A percentile compares a stretch with the other conserved stretches of the same genome.
These are phyloP conservation scores for Penicillium sp. DNA, from an alignment of 2,329 filamentous ascomycete genomes.

Conservation along the genomic window DNA sequence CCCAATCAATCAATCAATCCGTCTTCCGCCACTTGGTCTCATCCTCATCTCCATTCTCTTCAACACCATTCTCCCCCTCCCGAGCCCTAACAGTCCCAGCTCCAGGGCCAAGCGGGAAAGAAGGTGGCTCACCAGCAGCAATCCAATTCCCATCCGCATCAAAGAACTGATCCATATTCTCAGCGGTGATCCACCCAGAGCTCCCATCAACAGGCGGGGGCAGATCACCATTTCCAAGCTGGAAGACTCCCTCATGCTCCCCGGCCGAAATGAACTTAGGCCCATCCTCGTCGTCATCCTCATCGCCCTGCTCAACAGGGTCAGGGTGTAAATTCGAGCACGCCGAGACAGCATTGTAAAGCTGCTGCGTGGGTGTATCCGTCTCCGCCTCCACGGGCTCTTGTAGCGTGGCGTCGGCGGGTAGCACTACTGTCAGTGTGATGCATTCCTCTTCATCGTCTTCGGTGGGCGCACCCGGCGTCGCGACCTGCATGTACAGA, in stretches of 20 bases:
- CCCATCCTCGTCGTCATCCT: conserved; percentile 33
- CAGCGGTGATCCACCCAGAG: conserved; percentile 69
- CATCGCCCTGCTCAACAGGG: conserved; percentile 38
- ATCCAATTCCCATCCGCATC: conserved; percentile 80
- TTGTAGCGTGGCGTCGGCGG: conserved; percentile 24
- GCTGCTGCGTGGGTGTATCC: conserved; percentile 41
- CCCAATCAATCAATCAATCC: conserved; percentile 28
- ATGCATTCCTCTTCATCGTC: conserved; percentile 46
- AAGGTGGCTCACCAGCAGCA: conserved; percentile 47
- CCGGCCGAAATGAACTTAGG: conserved; percentile 13
- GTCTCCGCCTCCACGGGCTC: conserved; percentile 25
- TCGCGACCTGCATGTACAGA: conserved; percentile 50
- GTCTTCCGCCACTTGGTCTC: conserved; percentile 58
- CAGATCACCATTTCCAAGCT: conserved; percentile 42
- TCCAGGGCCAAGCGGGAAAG: conserved; percentile 52
- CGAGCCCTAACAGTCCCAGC: conserved; percentile 64
- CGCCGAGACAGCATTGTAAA: conserved; percentile 48
- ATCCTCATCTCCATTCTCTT: conserved; percentile 41
- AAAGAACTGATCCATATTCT: conserved; percentile 83
- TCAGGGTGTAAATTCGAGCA: conserved; percentile 53
- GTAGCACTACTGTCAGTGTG: conserved; percentile 46
- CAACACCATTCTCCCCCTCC: conserved; percentile 55
- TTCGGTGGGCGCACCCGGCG: conserved; percentile 26
- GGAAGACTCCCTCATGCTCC: conserved; percentile 33
- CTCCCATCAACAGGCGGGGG: conserved; percentile 51